These are phyloP conservation scores for Tricholoma saponaceum DNA, from an alignment of 768 basidiomycete genomes.

Conservation along the genomic window DNA sequence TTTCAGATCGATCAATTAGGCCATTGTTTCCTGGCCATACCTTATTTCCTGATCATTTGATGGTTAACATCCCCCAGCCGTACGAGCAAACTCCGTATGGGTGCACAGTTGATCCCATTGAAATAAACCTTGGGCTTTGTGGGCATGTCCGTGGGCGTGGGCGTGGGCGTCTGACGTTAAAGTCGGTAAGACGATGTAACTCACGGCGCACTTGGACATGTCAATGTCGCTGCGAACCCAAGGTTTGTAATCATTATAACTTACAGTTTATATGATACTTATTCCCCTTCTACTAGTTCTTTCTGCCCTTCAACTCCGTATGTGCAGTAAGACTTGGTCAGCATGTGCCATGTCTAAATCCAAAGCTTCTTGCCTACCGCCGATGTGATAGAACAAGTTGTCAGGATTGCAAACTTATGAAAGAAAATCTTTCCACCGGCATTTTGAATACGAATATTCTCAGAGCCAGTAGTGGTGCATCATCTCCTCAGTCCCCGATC, in stretches of 20 bases:
- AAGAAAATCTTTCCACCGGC: background rate
- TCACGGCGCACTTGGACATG: conserved; percentile 11
- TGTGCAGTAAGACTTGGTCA: conserved; percentile 11
- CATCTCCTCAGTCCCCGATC: conserved; percentile 45
- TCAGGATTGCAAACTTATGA: conserved; percentile 1
- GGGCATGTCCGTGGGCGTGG: background rate
- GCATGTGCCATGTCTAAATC: conserved; percentile 24
- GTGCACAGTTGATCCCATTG: background rate
- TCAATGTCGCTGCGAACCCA: conserved; percentile 17
- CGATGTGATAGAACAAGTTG: conserved; percentile 19
- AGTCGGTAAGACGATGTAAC: conserved; percentile 6
- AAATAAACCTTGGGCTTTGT: conserved; percentile 3
- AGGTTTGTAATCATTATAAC: conserved; percentile 17
- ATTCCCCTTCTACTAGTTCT: conserved; percentile 14
- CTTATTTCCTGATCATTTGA: conserved; percentile 2
- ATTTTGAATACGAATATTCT: background rate
- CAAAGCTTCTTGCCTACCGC: conserved; percentile 18
- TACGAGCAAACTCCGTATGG: conserved; percentile 8
- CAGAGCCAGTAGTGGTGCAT: conserved; percentile 33
- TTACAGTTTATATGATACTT: conserved; percentile 10
- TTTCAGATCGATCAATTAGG: conserved; percentile 15
- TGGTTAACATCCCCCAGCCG: conserved; percentile 5
- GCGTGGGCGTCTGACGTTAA: conserved; percentile 9
- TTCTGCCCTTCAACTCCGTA: conserved; percentile 14
- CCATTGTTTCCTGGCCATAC: conserved; percentile 4